These are phyloP conservation scores for Candida glaebosa DNA, from an alignment of 805 yeast species.

Conservation along the genomic window DNA sequence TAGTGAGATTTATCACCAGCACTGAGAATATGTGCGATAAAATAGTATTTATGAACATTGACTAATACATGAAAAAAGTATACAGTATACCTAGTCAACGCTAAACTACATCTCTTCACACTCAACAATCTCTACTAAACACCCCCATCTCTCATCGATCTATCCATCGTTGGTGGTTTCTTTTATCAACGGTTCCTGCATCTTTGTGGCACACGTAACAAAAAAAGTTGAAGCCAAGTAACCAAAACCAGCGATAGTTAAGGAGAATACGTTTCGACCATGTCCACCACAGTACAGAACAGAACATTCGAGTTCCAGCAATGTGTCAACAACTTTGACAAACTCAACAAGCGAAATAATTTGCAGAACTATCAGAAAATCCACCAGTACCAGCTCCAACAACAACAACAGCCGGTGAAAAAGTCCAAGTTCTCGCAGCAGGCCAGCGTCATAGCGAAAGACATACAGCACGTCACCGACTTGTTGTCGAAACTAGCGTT, in stretches of 20 bases:
- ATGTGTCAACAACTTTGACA: conserved; percentile 75
- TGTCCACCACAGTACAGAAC: conserved; percentile 53
- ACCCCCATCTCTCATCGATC: no score
- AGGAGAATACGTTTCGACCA: conserved; percentile 69
- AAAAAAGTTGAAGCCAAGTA: background rate
- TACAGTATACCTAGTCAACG: no score
- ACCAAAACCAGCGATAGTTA: conserved; percentile 35
- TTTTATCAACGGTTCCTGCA: background rate
- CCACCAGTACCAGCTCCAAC: conserved; percentile 15
- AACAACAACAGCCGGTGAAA: conserved; percentile 17
- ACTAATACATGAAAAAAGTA: no score
- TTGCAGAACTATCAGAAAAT: conserved; percentile 18
- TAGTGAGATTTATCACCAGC: no score
- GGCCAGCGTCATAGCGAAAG: conserved; percentile 84
- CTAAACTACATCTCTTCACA: no score
- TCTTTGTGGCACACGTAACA: background rate
- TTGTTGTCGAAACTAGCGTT: conserved; percentile 75
- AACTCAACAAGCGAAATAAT: conserved; percentile 42
- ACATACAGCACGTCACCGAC: conserved; percentile 81
- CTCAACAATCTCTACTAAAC: no score
- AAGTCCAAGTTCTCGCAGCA: conserved; percentile 46
- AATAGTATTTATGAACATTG: no score
- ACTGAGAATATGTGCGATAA: no score
- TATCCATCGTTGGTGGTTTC: no score
- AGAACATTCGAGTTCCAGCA: conserved; percentile 91